These are phyloP conservation scores for Schoenoplectus triqueter DNA, from an alignment of 202 grass and related monocot species.

Conservation along the genomic window DNA sequence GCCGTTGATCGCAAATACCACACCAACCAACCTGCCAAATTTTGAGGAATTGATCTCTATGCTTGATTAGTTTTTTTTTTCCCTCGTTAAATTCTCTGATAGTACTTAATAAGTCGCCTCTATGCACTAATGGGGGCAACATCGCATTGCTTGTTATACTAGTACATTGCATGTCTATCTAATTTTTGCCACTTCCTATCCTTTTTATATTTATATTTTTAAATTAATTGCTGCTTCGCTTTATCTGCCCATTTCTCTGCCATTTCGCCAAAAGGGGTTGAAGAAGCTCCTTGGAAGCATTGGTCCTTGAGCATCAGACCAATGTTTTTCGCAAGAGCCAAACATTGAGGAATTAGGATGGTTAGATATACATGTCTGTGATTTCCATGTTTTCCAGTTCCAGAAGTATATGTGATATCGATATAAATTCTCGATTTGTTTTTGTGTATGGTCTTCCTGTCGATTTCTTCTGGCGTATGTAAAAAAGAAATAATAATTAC, in stretches of 20 bases:
- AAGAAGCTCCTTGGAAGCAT: background rate
- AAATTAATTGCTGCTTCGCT: background rate
- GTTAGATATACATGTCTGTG: too few species aligned
- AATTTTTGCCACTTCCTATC: background rate
- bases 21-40: slow-evolving; percentile 89
- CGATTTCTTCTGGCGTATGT: too few species aligned
- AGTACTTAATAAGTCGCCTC: slow-evolving; percentile 12
- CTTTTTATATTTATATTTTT: background rate
- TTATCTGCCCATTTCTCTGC: background rate
- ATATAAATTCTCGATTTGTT: too few species aligned
- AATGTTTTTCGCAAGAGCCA: too few species aligned
- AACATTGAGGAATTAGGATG: too few species aligned
- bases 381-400: too few species aligned
- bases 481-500: too few species aligned
- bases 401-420: too few species aligned
- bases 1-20: slow-evolving; percentile 64
- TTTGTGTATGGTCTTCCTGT: too few species aligned
- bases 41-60: slow-evolving; percentile 85
- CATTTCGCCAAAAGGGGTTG: background rate
- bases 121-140: background rate
- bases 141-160: background rate
- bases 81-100: background rate
- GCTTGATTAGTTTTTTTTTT: slow-evolving; percentile 57
- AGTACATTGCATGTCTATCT: background rate
- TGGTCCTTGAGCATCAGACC: background rate